Percentiles rank a stretch among this genome's conserved stretches.
phyloP scores from a whole-genome alignment of 75 land plant species.

The Sequoia sempervirens region DNA sequence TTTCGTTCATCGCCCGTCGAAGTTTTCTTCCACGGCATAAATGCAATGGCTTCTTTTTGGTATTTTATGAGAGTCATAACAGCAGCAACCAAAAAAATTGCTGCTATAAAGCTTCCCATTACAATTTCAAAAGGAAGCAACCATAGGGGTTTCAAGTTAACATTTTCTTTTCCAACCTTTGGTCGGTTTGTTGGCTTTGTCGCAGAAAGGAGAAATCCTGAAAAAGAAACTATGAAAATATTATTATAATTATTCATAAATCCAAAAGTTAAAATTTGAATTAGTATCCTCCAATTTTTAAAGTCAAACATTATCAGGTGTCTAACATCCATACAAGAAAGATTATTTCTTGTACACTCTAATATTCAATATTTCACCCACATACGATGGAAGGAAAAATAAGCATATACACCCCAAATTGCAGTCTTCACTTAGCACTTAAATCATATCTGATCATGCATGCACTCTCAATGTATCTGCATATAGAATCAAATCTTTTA shows the following conservation, averaged over 20 bases:
- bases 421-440: not conserved
- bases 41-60: constrained; percentile 7
- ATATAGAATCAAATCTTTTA: not conserved
- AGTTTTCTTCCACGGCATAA: constrained; percentile 20
- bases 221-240: constrained; percentile 1
- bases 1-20: constrained; percentile 15
- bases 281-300: not conserved
- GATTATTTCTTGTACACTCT: not conserved
- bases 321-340: not conserved
- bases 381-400: not conserved
- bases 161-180: not conserved
- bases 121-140: constrained; percentile 22
- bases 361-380: not conserved
- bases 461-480: not conserved
- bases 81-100: constrained; percentile 1
- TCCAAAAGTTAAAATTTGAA: not conserved
- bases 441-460: not conserved
- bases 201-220: not conserved
- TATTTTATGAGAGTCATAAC: constrained; percentile 4
- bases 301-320: not conserved
- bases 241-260: not conserved
- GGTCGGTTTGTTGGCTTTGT: not conserved
- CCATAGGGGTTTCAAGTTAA: constrained; percentile 8
- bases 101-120: constrained; percentile 15
- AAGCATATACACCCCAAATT: not conserved